A percentile compares a stretch with the other conserved stretches of the same genome.
Evolutionary conservation across 305 asterid genomes (phyloP).

Genomic region (Rubia tinctorum): DNA sequence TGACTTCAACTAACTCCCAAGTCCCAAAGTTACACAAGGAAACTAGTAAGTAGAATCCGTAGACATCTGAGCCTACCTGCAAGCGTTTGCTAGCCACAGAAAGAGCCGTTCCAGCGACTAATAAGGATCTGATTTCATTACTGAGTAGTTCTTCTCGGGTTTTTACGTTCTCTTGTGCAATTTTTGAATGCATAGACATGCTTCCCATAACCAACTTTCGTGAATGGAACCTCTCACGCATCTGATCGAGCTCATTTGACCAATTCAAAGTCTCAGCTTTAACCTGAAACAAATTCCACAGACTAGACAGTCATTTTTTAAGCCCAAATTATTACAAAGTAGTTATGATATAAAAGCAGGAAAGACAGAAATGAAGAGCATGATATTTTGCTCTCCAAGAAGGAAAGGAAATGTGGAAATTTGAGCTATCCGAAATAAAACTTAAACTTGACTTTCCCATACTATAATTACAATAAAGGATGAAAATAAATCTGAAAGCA

Average conservation of each 20-base stretch:
- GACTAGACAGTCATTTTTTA: slow-evolving; percentile 17
- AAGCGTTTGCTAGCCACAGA: slow-evolving; percentile 73
- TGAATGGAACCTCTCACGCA: slow-evolving; percentile 69
- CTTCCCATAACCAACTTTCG: slow-evolving; percentile 94
- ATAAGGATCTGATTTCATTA: slow-evolving; percentile 68
- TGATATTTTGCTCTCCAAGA: neutral
- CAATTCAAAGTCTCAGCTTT: slow-evolving; percentile 70
- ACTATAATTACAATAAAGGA: neutral
- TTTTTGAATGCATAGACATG: slow-evolving; percentile 87
- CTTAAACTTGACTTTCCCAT: neutral
- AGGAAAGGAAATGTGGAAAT: too few relatives aligned
- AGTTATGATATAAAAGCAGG: slow-evolving; percentile 15
- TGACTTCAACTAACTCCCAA: neutral
- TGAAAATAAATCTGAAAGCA: neutral
- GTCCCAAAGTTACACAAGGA: slow-evolving; percentile 2
- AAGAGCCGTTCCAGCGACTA: slow-evolving; percentile 81
- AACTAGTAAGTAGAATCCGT: neutral
- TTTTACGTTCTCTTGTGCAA: slow-evolving; percentile 70
- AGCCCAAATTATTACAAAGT: slow-evolving; percentile 13
- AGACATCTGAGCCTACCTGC: slow-evolving; percentile 51
- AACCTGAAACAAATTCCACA: slow-evolving; percentile 40
- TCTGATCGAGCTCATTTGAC: slow-evolving; percentile 79
- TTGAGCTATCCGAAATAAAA: neutral
- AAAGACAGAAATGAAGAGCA: slow-evolving; percentile 2
- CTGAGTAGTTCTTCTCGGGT: slow-evolving; percentile 91